Base-by-base conservation (phyloP, 495 filamentous ascomycete genomes). In the Xylaria curta region DNA sequence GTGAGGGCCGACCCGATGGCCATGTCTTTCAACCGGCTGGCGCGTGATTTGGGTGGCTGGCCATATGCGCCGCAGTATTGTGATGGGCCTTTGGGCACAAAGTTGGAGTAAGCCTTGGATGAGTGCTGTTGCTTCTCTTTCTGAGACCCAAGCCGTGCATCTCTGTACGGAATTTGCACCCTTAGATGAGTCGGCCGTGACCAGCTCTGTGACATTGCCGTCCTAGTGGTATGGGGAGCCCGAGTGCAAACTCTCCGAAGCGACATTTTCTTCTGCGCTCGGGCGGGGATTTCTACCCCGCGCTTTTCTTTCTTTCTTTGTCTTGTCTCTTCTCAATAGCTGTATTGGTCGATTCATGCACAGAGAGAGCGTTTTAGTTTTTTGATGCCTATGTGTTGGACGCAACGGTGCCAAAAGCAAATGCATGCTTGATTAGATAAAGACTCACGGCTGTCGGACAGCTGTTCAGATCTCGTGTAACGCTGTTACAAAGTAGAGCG, bases 11-110 rank as follows among this genome's bases (percentile, higher is more conserved):
- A 70, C 6, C 68, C 68, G 58, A 63, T 47, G 1, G 58, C 56
- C 58, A 70, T 63, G n/a, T 70, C 44, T 21, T 63, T 70, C 19
- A 70, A 70, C 58, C 68, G 56, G 21, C 46, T 42, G 46, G 12
- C 44, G 26, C 46, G 54, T 33, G 56, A 28, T 33, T 59, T 68
- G 53, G 68, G 68, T 33, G 68, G 68, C 58, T 61, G 54, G 36
- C 36, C 31, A 31, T 69, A 61, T 28, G 31, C 13, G 31, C 33
- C 28, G 21, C 42, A 42, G 28, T 54, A 17, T 26, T 17, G 58
- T 26, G 24, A 19, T 31, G 40, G 67, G 31, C 19, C 46, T 26
- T 13, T 53, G 58, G 68, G 68, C 12, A 58, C n/a, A 42, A 28
- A 70, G 31, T 70, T 70, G 31, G 68, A 70, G 26, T 70, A 70